These are phyloP conservation scores for Spencermartinsiella ligniputridi DNA, from an alignment of 1,139 yeast genomes.

Conservation along the genomic window DNA sequence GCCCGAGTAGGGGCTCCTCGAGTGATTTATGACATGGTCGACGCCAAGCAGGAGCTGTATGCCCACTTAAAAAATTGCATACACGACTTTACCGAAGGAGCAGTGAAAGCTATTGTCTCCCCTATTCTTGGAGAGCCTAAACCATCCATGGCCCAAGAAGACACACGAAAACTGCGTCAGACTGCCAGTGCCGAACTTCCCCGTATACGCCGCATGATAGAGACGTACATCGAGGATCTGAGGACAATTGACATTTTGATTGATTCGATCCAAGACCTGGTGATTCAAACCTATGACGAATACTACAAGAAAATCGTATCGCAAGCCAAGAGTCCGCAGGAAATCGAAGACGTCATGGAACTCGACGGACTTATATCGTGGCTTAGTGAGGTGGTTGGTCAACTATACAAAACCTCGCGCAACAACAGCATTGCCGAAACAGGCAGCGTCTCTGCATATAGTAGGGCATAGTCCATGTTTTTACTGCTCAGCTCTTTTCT, in stretches of 20 bases:
- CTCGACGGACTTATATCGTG: conserved; percentile 52
- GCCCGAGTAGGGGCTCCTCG: conserved; percentile 73
- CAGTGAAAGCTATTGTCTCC: conserved; percentile 32
- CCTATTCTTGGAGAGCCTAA: conserved; percentile 31
- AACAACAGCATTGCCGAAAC: conserved; percentile 1
- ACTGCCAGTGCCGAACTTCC: conserved; percentile 51
- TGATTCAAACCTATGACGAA: conserved; percentile 45
- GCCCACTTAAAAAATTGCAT: conserved; percentile 67
- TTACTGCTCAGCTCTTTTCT: conserved; percentile 28
- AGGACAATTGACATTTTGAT: conserved; percentile 46
- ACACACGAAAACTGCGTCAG: conserved; percentile 43
- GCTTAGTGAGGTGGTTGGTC: conserved; percentile 43
- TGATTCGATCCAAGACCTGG: conserved; percentile 57
- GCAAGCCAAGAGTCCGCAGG: conserved; percentile 19
- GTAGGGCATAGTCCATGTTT: background rate
- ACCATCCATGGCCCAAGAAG: conserved; percentile 29
- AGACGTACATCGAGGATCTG: conserved; percentile 42
- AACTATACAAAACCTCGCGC: conserved; percentile 21
- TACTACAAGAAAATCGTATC: conserved; percentile 36
- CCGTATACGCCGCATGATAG: conserved; percentile 48
- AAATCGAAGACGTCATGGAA: conserved; percentile 46
- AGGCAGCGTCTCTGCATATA: conserved; percentile 1
- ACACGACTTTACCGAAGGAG: conserved; percentile 52
- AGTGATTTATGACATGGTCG: conserved; percentile 80
- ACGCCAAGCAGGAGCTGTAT: conserved; percentile 75